phyloP scores from a whole-genome alignment of 208 protist genomes.

The Leishmania martiniquensis region DNA sequence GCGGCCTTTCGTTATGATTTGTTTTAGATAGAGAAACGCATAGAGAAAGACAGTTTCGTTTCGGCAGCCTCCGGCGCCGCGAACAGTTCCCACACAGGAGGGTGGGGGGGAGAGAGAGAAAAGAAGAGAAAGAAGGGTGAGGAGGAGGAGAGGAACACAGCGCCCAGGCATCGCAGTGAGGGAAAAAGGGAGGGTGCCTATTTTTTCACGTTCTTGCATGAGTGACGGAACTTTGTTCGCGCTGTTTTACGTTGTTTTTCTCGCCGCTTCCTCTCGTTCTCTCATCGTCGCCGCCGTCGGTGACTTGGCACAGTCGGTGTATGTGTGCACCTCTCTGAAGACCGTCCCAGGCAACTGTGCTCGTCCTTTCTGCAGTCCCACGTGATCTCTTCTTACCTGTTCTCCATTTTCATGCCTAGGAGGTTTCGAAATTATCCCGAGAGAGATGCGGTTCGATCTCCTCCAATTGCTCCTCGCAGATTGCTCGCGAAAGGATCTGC shows the following conservation, averaged over 20 bases:
- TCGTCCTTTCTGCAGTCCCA: background rate
- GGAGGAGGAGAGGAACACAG: background rate
- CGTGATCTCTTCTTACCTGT: background rate
- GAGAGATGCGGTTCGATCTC: background rate
- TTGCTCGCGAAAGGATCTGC: background rate
- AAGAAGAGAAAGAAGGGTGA: background rate
- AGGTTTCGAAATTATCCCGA: background rate
- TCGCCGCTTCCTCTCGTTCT: background rate
- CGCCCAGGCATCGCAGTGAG: background rate
- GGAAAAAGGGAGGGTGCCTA: background rate
- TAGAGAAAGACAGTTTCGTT: background rate
- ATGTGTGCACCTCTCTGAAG: background rate
- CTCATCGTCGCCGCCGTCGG: background rate
- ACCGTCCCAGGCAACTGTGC: background rate
- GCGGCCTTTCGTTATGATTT: conserved; percentile 12
- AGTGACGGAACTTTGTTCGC: background rate
- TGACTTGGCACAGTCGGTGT: background rate
- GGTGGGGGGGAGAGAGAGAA: background rate
- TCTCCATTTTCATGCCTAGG: background rate
- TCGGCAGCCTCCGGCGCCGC: background rate
- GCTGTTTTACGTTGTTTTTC: background rate
- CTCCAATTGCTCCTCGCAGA: background rate
- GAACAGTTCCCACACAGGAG: background rate
- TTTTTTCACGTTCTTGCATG: background rate
- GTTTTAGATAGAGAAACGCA: conserved; percentile 15